Evolutionary conservation across 108 stramenopile genomes (phyloP).

Genomic region (Cyclotella kingstonii): DNA sequence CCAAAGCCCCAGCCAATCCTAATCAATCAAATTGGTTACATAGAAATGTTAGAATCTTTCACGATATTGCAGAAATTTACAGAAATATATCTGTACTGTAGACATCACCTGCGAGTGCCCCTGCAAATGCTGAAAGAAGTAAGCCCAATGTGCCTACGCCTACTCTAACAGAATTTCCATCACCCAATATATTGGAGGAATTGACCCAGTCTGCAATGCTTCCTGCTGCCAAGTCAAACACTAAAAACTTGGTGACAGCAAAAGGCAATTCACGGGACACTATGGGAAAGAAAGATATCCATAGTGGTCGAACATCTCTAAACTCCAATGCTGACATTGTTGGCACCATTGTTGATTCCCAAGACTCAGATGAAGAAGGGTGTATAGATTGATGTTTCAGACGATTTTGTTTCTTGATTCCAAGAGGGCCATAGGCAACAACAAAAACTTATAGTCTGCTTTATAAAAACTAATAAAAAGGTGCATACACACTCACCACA

Average conservation of each 20-base stretch:
- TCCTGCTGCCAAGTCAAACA: constrained; percentile 74
- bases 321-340: constrained; percentile 15
- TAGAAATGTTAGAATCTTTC: neutral
- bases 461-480: neutral
- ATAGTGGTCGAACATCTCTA: constrained; percentile 61
- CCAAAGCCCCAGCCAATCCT: constrained; percentile 73
- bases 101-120: constrained; percentile 61
- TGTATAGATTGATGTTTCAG: constrained; percentile 6
- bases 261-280: constrained; percentile 86
- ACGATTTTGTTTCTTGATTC: constrained; percentile 36
- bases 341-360: neutral
- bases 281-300: constrained; percentile 72
- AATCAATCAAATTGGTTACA: neutral
- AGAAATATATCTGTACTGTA: neutral
- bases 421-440: neutral
- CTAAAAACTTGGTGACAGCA: constrained; percentile 82
- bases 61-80: neutral
- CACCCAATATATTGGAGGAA: constrained; percentile 49
- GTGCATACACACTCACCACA: constrained; percentile 29
- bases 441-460: neutral
- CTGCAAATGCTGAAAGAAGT: constrained; percentile 70
- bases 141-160: constrained; percentile 76
- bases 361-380: neutral
- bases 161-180: constrained; percentile 63
- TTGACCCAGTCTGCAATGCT: constrained; percentile 57